Evolutionary conservation across 106 monocot species (phyloP), one percentile per base, ranked within the genome.

Genomic region (Xerophyta viscosa): DNA sequence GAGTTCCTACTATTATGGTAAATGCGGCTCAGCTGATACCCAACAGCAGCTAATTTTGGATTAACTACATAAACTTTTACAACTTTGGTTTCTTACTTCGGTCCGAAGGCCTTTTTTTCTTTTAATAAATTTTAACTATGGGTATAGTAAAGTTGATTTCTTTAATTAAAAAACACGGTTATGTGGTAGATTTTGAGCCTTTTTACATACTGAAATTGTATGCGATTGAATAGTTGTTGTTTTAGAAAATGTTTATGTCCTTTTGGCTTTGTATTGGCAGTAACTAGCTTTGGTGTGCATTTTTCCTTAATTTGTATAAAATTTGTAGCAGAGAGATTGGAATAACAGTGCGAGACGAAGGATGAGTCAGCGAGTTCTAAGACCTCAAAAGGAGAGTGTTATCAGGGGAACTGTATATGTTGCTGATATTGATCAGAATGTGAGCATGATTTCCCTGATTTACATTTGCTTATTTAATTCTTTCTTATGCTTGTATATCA

Each of bases 331-430:
- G 87, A 77, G 65, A 67, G 82, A 66, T 43, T 61, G 63, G 13
- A 56, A 49, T 48, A 66, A 52, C 45, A 77, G 78, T 51, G 81
- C 71, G 3, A 55, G 61, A 66, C 67, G 72, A 56, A 69, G 69
- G 64, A 30, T 47, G 5, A 72, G 73, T 27, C 75, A 76, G 11
- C 66, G 71, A 53, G 65, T 74, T 42, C 52, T 57, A 23, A 76
- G 54, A 55, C 73, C 71, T 57, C 75, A 84, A 10, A 72, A 60
- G 54, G 88, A 88, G 50, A 87, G 83, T 11, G 71, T 77, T 37
- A 81, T 93, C 57, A 66, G 80, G 56, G 52, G 88, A 33, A 93
- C 93, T 57, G 78, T 93, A 3, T 93, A 93, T 70, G 83, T 93
- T 31, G 83, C 84, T 64, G 87, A 93, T 44, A 84, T 93, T 42